Base-by-base conservation (phyloP, 2,329 filamentous ascomycete species). In the Aspergillus sp. region DNA sequence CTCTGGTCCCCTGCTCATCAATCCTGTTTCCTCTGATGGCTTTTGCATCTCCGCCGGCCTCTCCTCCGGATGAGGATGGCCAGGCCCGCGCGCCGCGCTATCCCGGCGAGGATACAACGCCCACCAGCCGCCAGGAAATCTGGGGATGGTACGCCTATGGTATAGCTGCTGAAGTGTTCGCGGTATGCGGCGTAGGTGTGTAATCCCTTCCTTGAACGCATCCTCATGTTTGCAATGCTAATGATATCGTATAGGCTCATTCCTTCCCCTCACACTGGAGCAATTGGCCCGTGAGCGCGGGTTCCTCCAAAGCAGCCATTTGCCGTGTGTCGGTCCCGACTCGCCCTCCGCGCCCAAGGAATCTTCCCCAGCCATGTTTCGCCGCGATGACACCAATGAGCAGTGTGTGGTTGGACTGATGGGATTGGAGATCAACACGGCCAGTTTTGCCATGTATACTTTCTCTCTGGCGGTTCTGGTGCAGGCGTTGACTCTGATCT, bases 91-190 rank as follows among this genome's bases (percentile, higher is more conserved):
- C 72, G 21, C 80, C 85, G 59, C 82, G 85, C 57, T 97, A 96
- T 76, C 81, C 82, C 8, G 91, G 90, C 65, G 91, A 97, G 74
- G 93, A 97, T 75, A 91, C 87, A n/a, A 85, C 91, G 19, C 85
- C 90, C 60, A 97, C 93, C 8, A 94, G 89, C 73, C 78, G 78
- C 65, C 91, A 89, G 73, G 93, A 97, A 83, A 84, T 97, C 60
- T 81, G 86, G 45, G 93, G 92, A 69, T 97, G 94, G 90, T 97
- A 97, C 76, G 88, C 89, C 72, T 97, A 97, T 76, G 90, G 90
- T 23, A 96, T 96, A 79, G 93, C 93, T n/a, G 91, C 92, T 23
- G 93, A 97, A 78, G 92, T 95, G 54, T 97, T 96, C 75, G 91
- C 96, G 17, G 91, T 97, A 56, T 97, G 92, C 74, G 92, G 87